These are phyloP conservation scores for Porodaedalea pini DNA, from an alignment of 1,284 basidiomycete genomes.

Conservation along the genomic window DNA sequence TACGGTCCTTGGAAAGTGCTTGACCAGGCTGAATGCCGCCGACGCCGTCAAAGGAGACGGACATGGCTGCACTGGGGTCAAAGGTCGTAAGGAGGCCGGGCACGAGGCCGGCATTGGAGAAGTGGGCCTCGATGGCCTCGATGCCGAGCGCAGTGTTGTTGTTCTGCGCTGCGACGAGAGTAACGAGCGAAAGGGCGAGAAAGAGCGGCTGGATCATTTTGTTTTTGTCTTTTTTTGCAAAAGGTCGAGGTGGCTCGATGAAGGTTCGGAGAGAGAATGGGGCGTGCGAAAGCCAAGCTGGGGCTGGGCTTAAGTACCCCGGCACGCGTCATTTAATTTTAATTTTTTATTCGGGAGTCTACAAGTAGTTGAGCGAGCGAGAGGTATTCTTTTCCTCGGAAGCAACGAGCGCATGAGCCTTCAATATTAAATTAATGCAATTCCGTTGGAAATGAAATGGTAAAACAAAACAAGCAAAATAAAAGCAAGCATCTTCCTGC, in stretches of 20 bases:
- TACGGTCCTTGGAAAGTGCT: conserved; percentile 51
- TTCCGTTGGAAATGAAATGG: no score
- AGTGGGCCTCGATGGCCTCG: conserved; percentile 57
- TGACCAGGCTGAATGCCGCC: conserved; percentile 57
- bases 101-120: conserved; percentile 53
- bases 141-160: conserved; percentile 39
- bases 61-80: conserved; percentile 51
- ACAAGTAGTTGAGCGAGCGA: no score
- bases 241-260: no score
- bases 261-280: conserved; percentile 15
- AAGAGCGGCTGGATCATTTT: conserved; percentile 25
- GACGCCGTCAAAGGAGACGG: conserved; percentile 47
- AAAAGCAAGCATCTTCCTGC: no score
- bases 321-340: no score
- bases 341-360: no score
- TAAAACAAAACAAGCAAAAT: no score
- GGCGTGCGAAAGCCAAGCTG: conserved; percentile 4
- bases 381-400: no score
- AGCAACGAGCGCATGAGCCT: no score
- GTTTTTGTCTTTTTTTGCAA: not conserved
- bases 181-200: conserved; percentile 37
- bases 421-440: no score
- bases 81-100: conserved; percentile 57
- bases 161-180: conserved; percentile 40
- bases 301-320: not conserved